phyloP scores from a whole-genome alignment of 148 eudicot genomes.

The Camellia lanceoleosa region DNA sequence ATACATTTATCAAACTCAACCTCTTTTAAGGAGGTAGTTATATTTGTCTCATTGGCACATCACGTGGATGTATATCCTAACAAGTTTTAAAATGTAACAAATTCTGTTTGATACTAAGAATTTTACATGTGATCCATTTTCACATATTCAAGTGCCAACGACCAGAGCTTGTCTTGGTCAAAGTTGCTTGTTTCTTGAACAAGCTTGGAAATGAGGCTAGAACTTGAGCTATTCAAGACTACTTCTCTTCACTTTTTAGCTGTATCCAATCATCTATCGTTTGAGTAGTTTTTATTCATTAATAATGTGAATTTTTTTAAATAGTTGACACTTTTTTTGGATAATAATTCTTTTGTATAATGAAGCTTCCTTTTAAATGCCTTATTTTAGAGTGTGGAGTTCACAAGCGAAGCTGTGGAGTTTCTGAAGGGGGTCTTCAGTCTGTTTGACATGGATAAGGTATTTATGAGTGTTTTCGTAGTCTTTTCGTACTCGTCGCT shows the following conservation, averaged over 20 bases:
- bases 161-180: neutral
- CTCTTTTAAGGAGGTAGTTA: neutral
- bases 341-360: neutral
- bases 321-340: neutral
- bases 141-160: neutral
- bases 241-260: neutral
- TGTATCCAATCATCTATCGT: neutral
- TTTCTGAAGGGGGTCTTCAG: conserved; percentile 55
- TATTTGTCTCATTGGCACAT: neutral
- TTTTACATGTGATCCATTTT: neutral
- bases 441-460: conserved; percentile 48
- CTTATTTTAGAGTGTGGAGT: conserved; percentile 45
- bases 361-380: conserved; percentile 1
- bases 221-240: neutral
- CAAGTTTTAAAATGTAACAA: neutral
- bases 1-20: neutral
- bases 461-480: conserved; percentile 18
- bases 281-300: too few species aligned
- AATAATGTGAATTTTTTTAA: neutral
- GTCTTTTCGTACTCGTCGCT: neutral
- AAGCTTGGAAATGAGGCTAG: neutral
- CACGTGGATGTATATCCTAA: neutral
- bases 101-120: neutral
- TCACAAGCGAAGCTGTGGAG: conserved; percentile 59
- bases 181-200: neutral